A percentile compares a stretch with the other conserved stretches of the same genome.
phyloP scores from a whole-genome alignment of 2,329 filamentous ascomycete genomes.

The Leptosphaerulina australis region DNA sequence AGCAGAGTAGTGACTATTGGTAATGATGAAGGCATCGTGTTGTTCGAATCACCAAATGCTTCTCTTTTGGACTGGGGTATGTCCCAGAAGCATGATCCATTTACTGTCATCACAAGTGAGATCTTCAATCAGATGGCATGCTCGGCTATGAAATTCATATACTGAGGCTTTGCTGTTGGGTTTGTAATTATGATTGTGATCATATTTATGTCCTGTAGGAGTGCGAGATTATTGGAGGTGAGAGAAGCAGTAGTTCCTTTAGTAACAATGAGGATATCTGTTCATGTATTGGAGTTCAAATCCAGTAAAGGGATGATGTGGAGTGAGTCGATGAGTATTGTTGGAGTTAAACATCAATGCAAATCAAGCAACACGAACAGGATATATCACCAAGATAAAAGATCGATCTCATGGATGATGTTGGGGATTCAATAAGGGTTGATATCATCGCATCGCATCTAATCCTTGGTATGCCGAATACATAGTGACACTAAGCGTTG shows the following conservation, averaged over 20 bases:
- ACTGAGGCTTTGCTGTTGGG: conserved; percentile 9
- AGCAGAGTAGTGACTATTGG: conserved; percentile 44
- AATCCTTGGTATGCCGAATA: neutral
- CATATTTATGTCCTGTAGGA: too few relatives aligned
- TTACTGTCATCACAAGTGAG: conserved; percentile 45
- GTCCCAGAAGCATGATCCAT: conserved; percentile 58
- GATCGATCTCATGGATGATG: neutral
- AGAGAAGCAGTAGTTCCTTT: too few relatives aligned
- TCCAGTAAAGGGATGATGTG: too few relatives aligned
- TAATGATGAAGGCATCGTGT: conserved; percentile 51
- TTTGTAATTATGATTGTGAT: too few relatives aligned
- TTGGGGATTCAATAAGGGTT: neutral
- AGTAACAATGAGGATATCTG: too few relatives aligned
- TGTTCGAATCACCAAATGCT: conserved; percentile 62
- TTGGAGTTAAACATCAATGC: conserved; percentile 4
- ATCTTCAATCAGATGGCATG: conserved; percentile 52
- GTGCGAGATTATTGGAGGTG: too few relatives aligned
- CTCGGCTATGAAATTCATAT: conserved; percentile 13
- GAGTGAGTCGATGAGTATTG: too few relatives aligned
- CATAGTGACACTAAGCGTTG: neutral
- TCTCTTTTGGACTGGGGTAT: conserved; percentile 52
- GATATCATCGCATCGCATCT: neutral
- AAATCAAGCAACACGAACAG: neutral
- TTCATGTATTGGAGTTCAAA: too few relatives aligned
- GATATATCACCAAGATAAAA: neutral